phyloP scores from a whole-genome alignment of 2,329 filamentous ascomycete genomes.

The Fusarium oligoseptatum region DNA sequence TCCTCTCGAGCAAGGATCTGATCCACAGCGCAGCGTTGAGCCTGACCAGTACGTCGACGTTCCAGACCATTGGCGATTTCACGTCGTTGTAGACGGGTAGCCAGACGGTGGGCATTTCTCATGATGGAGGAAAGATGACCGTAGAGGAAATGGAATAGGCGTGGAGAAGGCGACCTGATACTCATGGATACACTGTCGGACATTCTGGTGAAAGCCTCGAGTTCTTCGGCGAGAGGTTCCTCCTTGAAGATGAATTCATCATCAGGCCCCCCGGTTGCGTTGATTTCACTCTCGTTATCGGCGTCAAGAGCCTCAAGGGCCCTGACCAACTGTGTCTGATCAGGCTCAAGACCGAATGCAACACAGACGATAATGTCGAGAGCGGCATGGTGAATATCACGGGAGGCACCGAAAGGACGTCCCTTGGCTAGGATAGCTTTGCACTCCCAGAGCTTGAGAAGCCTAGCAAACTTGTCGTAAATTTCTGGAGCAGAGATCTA shows the following conservation, averaged over 20 bases:
- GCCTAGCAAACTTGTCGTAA: slow-evolving; percentile 25
- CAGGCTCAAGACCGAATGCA: slow-evolving; percentile 15
- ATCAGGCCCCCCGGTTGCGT: background rate
- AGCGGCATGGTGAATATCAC: slow-evolving; percentile 27
- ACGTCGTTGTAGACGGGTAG: background rate
- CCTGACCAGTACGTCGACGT: slow-evolving; percentile 14
- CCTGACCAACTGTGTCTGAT: slow-evolving; percentile 18
- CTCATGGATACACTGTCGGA: slow-evolving; percentile 17
- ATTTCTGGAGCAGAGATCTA: slow-evolving; percentile 34
- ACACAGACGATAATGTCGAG: slow-evolving; percentile 28
- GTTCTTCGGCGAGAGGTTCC: slow-evolving; percentile 17
- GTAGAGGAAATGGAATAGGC: slow-evolving; percentile 22
- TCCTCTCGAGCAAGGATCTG: slow-evolving; percentile 28
- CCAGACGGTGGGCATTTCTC: slow-evolving; percentile 8
- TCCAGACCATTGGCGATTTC: slow-evolving; percentile 20
- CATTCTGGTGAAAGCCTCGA: slow-evolving; percentile 7
- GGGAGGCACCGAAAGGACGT: slow-evolving; percentile 11
- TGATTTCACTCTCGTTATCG: rapidly evolving
- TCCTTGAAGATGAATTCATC: slow-evolving; percentile 6
- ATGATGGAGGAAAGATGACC: background rate
- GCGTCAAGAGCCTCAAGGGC: slow-evolving; percentile 10
- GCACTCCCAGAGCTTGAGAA: slow-evolving; percentile 21
- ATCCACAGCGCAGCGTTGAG: slow-evolving; percentile 27
- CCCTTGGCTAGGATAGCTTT: slow-evolving; percentile 14
- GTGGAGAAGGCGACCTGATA: slow-evolving; percentile 17